Conservation (phyloP, 345 rosid genomes). For the Noccaea caerulescens region DNA sequence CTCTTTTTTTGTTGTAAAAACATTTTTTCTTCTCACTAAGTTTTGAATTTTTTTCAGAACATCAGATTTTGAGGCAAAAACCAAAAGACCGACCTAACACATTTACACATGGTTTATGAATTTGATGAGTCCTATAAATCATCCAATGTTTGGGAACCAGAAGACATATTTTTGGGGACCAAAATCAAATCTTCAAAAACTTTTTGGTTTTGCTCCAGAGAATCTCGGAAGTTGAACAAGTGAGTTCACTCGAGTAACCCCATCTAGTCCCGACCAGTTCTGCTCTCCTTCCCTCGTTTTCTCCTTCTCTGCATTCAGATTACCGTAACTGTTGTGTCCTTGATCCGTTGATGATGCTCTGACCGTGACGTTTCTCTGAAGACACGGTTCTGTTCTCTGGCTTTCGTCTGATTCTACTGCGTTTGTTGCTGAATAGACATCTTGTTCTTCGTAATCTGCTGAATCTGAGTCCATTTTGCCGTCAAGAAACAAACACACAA, state of each 20-base stretch:
- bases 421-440: slow-evolving; percentile 80
- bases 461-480: slow-evolving; percentile 92
- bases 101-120: slow-evolving; percentile 32
- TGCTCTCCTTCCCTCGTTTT: slow-evolving; percentile 63
- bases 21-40: not conserved
- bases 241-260: slow-evolving; percentile 95
- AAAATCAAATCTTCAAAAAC: slow-evolving; percentile 41
- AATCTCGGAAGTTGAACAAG: slow-evolving; percentile 98
- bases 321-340: slow-evolving; percentile 53
- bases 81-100: slow-evolving; percentile 15
- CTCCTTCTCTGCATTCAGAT: slow-evolving; percentile 42
- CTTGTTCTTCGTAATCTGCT: slow-evolving; percentile 74
- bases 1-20: slow-evolving; percentile 37
- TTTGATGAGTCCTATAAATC: slow-evolving; percentile 11
- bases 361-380: slow-evolving; percentile 87
- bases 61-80: not conserved
- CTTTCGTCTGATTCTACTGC: slow-evolving; percentile 78
- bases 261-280: slow-evolving; percentile 92
- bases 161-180: slow-evolving; percentile 22
- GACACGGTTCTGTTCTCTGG: slow-evolving; percentile 78
- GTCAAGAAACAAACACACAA: slow-evolving; percentile 90
- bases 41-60: not conserved
- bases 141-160: slow-evolving; percentile 11
- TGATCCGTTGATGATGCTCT: slow-evolving; percentile 57
- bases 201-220: slow-evolving; percentile 63